phyloP scores from a whole-genome alignment of 768 basidiomycete genomes.

The Hericium coralloides region DNA sequence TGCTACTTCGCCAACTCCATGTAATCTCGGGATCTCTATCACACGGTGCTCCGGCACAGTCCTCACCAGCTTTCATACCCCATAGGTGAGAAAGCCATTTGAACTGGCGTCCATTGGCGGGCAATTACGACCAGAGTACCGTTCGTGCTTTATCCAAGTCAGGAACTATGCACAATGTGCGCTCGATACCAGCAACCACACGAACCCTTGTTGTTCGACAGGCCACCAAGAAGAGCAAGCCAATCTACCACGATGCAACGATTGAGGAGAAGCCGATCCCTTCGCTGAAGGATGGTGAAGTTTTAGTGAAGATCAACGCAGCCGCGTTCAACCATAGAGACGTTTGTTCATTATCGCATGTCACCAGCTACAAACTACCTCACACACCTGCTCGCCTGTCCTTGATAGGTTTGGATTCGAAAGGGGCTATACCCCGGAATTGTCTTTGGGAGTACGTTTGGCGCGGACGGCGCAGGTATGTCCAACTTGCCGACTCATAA shows the following conservation, averaged over 20 bases:
- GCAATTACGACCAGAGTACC: no score
- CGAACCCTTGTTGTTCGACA: conserved; percentile 41
- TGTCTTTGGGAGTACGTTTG: conserved; percentile 47
- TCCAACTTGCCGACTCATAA: neutral
- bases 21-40: no score
- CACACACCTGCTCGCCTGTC: neutral
- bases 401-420: conserved; percentile 60
- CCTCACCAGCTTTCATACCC: no score
- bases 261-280: conserved; percentile 44
- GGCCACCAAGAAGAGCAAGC: conserved; percentile 25
- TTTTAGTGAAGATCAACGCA: conserved; percentile 60
- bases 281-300: conserved; percentile 41
- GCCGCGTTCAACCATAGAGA: conserved; percentile 76
- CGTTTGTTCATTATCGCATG: neutral
- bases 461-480: conserved; percentile 69
- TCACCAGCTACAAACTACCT: neutral
- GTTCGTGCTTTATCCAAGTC: no score
- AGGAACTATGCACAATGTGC: no score
- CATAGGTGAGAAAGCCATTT: no score
- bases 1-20: no score
- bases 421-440: conserved; percentile 61
- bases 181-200: conserved; percentile 29
- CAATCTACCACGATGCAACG: conserved; percentile 47
- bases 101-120: no score
- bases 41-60: no score